These are phyloP conservation scores for Neotropicomus parvogracilis DNA, from an alignment of 1,284 basidiomycete species.

Conservation along the genomic window DNA sequence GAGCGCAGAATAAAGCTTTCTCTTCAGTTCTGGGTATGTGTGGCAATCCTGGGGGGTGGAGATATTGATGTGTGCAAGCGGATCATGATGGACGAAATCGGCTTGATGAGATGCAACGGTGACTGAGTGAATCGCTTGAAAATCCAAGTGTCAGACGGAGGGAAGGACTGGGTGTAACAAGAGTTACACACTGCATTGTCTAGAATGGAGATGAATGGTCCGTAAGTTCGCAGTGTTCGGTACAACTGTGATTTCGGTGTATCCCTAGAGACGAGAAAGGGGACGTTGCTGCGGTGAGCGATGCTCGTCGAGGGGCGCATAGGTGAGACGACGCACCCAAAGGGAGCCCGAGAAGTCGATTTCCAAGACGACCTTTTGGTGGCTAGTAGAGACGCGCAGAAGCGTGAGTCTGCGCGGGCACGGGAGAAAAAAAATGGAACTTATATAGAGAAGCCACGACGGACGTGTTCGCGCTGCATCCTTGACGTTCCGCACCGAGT, in stretches of 20 bases:
- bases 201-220: slow-evolving; percentile 81
- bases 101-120: slow-evolving; percentile 65
- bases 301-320: slow-evolving; percentile 9
- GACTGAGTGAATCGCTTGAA: slow-evolving; percentile 69
- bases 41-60: slow-evolving; percentile 80
- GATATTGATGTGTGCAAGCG: slow-evolving; percentile 66
- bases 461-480: slow-evolving; percentile 70
- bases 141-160: slow-evolving; percentile 18
- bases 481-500: slow-evolving; percentile 21
- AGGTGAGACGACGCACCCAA: slow-evolving; percentile 49
- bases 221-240: slow-evolving; percentile 74
- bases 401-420: slow-evolving; percentile 42
- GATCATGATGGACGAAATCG: slow-evolving; percentile 75
- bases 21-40: slow-evolving; percentile 90
- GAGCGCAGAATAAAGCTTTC: slow-evolving; percentile 85
- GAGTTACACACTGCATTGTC: slow-evolving; percentile 69
- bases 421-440: slow-evolving; percentile 35
- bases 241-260: slow-evolving; percentile 85
- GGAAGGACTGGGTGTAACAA: not conserved
- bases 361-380: slow-evolving; percentile 90
- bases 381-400: slow-evolving; percentile 68
- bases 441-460: slow-evolving; percentile 84
- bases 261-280: slow-evolving; percentile 53
- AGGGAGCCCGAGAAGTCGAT: slow-evolving; percentile 80
- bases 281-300: slow-evolving; percentile 19